These are phyloP conservation scores for Leptosphaerulina australis DNA, from an alignment of 2,329 filamentous ascomycete genomes.

Conservation along the genomic window DNA sequence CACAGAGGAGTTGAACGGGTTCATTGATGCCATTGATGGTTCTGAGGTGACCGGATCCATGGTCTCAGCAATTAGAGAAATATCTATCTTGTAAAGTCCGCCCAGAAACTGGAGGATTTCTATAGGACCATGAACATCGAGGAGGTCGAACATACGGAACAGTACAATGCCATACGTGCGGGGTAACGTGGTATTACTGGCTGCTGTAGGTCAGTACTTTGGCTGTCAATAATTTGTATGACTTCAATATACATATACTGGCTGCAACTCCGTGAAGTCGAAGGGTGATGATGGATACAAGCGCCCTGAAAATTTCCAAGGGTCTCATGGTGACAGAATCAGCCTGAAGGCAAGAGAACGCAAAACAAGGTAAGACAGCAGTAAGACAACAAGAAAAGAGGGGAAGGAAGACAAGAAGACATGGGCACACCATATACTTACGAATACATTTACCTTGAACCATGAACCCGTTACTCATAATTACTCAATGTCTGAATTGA, in stretches of 20 bases:
- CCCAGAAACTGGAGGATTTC: slow-evolving; percentile 49
- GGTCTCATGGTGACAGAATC: background rate
- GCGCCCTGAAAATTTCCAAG: background rate
- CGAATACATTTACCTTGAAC: background rate
- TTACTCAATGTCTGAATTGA: background rate
- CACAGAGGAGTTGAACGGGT: slow-evolving; percentile 34
- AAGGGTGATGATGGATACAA: slow-evolving; percentile 1
- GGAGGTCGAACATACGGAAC: slow-evolving; percentile 37
- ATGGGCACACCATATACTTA: background rate
- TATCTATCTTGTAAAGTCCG: slow-evolving; percentile 28
- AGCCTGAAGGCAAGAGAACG: background rate
- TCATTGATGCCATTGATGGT: slow-evolving; percentile 27
- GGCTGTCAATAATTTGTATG: background rate
- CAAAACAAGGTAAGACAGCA: background rate
- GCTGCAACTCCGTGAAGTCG: background rate
- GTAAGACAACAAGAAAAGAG: background rate
- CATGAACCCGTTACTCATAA: slow-evolving; percentile 4
- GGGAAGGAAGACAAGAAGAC: background rate
- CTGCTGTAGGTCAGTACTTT: slow-evolving; percentile 1
- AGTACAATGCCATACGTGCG: slow-evolving; percentile 37
- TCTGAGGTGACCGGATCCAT: slow-evolving; percentile 40
- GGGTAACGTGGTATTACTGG: slow-evolving; percentile 19
- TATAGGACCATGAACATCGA: slow-evolving; percentile 49
- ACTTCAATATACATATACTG: background rate
- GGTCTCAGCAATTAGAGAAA: slow-evolving; percentile 29